Evolutionary conservation across 202 grass and related monocot species (phyloP), one percentile per base, ranked within the genome.

Genomic region (Dendrocalamus latiflorus): DNA sequence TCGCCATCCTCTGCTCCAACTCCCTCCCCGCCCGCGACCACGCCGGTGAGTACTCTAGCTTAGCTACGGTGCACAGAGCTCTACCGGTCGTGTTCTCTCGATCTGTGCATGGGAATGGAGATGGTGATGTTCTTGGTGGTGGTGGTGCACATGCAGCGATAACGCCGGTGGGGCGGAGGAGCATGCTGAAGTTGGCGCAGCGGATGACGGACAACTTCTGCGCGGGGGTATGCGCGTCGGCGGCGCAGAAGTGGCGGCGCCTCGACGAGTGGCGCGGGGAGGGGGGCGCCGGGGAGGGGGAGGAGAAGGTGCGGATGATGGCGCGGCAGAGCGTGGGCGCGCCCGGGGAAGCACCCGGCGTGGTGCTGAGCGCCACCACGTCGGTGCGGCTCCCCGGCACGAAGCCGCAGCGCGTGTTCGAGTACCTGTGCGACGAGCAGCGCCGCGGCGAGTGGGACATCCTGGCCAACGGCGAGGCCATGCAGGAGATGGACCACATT

Each of bases 141-240:
- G 18, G 25, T 61, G 61, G 26, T 33, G 13, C 34, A 55, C 53
- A 56, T 50, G 74, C 49, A 94, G 92, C 93, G 75, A 89, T 91
- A 55, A 91, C 92, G 13, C 72, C 86, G 34, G 85, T 79, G 61
- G 92, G 95, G 16, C 67, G 89, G 84, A 64, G 90, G 30, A 95
- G 95, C 92, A 91, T 98, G 95, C 87, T 98, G 72, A 95, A 93
- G 83, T 83, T 98, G 44, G 93, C 95, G 74, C 89, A 93, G 81
- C 84, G 95, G 73, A 98, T 98, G 95, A 85, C 89, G 1, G 87
- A 89, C 68, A 93, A 83, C 71, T 98, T 98, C 89, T 95, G 91
- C 70, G 81, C 86, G 0, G 87, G 92, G 0, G 91, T 98, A 28
- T 95, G 93, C 66, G 83, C 87, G 53, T 91, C 89, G 50, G 89